Base-by-base conservation (phyloP, 2,329 filamentous ascomycete genomes). In the Tolypocladium inflatum region DNA sequence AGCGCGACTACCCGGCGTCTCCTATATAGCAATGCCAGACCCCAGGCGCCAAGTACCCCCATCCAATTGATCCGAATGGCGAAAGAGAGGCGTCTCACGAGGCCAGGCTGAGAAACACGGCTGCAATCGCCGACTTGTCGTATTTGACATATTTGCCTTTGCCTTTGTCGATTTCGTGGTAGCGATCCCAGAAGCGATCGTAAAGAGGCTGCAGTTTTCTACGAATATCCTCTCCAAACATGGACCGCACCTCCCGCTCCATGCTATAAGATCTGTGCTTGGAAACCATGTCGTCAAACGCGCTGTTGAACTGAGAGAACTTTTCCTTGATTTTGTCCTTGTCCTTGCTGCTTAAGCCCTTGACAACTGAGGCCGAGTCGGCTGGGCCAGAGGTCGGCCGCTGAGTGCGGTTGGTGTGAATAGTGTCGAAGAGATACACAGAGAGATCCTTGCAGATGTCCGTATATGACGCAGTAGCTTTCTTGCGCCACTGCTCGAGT, bases 91-190 rank as follows among this genome's bases (percentile, higher is more conserved):
- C 26, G 26, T 51, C 19, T 72, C 63, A 74, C 42, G 71, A 71
- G 26, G 68, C 66, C 3, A 85, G 71, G 56, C 78, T 81, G 56
- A 77, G 66, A 66, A 86, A 86, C 11, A 87, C 79, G 26, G 83
- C 83, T 53, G 88, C 84, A 66, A 99, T 87, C 54, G 85, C 83
- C 45, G 80, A 80, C 78, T 97, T 97, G 76, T 97, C 92, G 71
- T 96, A 97, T 77, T 96, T 97, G 71, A 96, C 91, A 73, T 97
- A 96, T 74, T 99, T 99, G 65, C 93, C 93, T 75, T 92, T 95
- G 60, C 94, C 94, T 78, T 96, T 97, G 75, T 97, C 93, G 63
- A 97, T 86, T 74, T 97, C 94, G 71, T 97, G 92, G 71, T 99
- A 99, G 35, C 93, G 84, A 74, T 97, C 94, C 86, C 91, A 97